phyloP scores from a whole-genome alignment of 805 yeast species.

The Saccharomyces eubayanus region DNA sequence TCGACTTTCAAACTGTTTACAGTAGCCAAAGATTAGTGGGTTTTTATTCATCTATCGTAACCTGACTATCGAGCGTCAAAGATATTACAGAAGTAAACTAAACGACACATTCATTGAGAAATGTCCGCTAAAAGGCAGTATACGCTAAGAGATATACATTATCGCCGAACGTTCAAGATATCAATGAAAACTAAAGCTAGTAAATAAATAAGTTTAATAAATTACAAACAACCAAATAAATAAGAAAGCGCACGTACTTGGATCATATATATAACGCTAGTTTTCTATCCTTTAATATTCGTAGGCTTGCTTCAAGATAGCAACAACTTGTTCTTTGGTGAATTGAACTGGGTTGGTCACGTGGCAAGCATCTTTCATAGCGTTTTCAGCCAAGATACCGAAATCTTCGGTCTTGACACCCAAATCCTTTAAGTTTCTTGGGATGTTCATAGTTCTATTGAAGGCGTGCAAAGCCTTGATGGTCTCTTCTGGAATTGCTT shows the following conservation, averaged over 20 bases:
- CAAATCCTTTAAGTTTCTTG: conserved; percentile 15
- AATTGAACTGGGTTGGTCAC: conserved; percentile 18
- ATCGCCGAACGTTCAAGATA: too few relatives aligned
- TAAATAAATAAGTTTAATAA: not conserved
- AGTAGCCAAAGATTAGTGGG: too few relatives aligned
- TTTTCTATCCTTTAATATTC: conserved; percentile 1
- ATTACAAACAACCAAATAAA: not conserved
- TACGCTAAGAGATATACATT: too few relatives aligned
- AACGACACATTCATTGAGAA: too few relatives aligned
- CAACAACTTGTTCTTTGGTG: conserved; percentile 18
- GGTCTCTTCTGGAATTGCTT: conserved; percentile 11
- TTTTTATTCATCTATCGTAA: too few relatives aligned
- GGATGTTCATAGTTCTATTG: conserved; percentile 11
- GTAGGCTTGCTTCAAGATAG: conserved; percentile 12
- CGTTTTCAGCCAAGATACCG: conserved; percentile 16
- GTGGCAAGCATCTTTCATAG: conserved; percentile 20
- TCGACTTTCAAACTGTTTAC: too few relatives aligned
- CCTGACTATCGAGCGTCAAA: too few relatives aligned
- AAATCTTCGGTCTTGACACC: conserved; percentile 19
- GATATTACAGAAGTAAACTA: too few relatives aligned
- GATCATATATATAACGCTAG: not conserved
- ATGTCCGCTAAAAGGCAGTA: too few relatives aligned
- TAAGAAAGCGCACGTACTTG: not conserved
- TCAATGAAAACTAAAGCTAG: not conserved
- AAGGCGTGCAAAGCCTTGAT: conserved; percentile 12